Conservation (phyloP, 148 eudicot genomes). For the Fallopia convolvulus region DNA sequence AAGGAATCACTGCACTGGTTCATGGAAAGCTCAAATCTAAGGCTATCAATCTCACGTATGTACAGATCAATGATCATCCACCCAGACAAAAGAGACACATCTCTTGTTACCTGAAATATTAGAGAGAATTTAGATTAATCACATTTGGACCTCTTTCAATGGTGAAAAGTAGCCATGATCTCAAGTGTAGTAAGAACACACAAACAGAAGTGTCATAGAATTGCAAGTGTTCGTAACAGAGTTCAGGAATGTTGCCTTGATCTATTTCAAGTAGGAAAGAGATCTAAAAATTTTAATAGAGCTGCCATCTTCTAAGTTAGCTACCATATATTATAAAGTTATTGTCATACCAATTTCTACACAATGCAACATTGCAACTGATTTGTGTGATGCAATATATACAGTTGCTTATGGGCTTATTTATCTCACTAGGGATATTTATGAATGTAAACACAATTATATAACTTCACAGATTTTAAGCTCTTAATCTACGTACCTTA, state of each 20-base stretch:
- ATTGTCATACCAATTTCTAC: background rate
- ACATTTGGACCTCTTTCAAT: background rate
- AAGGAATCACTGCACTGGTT: conserved; percentile 55
- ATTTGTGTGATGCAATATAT: background rate
- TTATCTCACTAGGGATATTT: background rate
- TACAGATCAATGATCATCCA: conserved; percentile 98
- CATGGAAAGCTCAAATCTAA: conserved; percentile 92
- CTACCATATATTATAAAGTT: background rate
- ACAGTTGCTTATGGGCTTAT: too few relatives aligned
- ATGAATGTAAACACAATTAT: background rate
- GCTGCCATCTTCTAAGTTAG: background rate
- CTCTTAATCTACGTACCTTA: background rate
- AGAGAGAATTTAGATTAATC: background rate
- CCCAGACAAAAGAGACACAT: conserved; percentile 79
- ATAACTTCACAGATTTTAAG: background rate
- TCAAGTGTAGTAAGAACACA: background rate
- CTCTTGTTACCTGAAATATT: conserved; percentile 66
- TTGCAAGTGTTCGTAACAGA: background rate
- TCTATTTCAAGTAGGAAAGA: background rate
- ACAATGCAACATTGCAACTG: background rate
- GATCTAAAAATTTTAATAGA: background rate
- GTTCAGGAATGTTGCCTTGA: background rate
- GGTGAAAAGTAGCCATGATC: background rate
- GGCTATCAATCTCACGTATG: conserved; percentile 73
- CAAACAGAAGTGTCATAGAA: background rate